phyloP scores from a whole-genome alignment of 768 basidiomycete species.

The Lenzites betulinus region DNA sequence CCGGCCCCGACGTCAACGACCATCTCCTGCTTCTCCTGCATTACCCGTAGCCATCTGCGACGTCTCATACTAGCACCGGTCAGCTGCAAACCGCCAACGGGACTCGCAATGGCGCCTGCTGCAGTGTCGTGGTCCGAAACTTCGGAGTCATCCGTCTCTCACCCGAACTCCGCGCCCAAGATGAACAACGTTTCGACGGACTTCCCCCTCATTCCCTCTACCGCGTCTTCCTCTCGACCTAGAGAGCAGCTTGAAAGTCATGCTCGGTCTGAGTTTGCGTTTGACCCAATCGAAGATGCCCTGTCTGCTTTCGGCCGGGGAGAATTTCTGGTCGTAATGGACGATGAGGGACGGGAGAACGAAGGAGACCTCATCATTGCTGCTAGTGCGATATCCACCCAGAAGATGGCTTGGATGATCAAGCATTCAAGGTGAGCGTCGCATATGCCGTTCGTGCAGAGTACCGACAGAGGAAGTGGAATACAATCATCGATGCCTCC shows the following conservation, averaged over 20 bases:
- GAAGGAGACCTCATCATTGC: slow-evolving; percentile 96
- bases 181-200: slow-evolving; percentile 17
- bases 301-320: slow-evolving; percentile 74
- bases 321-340: slow-evolving; percentile 96
- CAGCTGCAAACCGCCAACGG: no score
- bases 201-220: slow-evolving; percentile 17
- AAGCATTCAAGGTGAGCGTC: slow-evolving; percentile 80
- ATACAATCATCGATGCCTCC: background rate
- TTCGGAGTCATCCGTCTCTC: slow-evolving; percentile 6
- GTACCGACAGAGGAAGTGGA: background rate
- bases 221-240: slow-evolving; percentile 21
- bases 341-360: slow-evolving; percentile 94
- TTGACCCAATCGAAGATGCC: slow-evolving; percentile 82
- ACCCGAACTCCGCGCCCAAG: slow-evolving; percentile 6
- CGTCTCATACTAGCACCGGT: no score
- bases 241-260: slow-evolving; percentile 26
- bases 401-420: slow-evolving; percentile 99
- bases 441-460: background rate
- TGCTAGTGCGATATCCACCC: slow-evolving; percentile 79
- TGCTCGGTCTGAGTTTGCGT: slow-evolving; percentile 49
- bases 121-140: background rate
- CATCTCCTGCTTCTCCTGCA: background rate
- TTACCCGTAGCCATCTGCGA: background rate
- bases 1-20: background rate
- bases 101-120: slow-evolving; percentile 15